Conservation (phyloP, 352 stramenopile genomes). For the Phytopythium oedochilum region DNA sequence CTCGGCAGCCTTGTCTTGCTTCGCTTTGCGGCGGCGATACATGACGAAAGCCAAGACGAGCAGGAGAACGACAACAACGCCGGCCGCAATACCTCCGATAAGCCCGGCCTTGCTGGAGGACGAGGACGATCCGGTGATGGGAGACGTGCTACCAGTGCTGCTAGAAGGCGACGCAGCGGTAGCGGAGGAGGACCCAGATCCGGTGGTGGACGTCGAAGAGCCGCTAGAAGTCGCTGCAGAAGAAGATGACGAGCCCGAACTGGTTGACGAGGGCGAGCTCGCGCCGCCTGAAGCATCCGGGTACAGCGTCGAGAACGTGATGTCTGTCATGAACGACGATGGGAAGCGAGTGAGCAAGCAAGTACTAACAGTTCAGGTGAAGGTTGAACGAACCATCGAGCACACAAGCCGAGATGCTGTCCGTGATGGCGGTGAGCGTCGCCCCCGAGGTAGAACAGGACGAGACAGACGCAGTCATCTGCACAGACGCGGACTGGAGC, state of each 20-base stretch:
- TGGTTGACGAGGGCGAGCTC: constrained; percentile 1
- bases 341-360: no score
- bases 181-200: not conserved
- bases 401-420: constrained; percentile 19
- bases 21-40: constrained; percentile 13
- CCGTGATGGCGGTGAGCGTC: constrained; percentile 15
- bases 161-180: not conserved
- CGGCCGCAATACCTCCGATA: constrained; percentile 13
- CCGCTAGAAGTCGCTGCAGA: no score
- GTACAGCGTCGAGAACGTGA: constrained; percentile 24
- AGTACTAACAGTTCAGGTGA: no score
- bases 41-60: constrained; percentile 20
- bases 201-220: constrained; percentile 5
- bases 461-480: constrained; percentile 13
- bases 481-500: constrained; percentile 20
- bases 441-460: constrained; percentile 15
- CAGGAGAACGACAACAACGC: constrained; percentile 12
- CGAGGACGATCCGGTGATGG: constrained; percentile 5
- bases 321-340: constrained; percentile 7
- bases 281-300: constrained; percentile 2
- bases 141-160: constrained; percentile 9
- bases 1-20: not conserved
- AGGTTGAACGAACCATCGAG: constrained; percentile 15
- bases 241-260: constrained; percentile 8
- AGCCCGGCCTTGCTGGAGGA: constrained; percentile 15